Evolutionary conservation across 2,329 filamentous ascomycete genomes (phyloP), one percentile per base, ranked within the genome.

Genomic region (Fusarium humuli): DNA sequence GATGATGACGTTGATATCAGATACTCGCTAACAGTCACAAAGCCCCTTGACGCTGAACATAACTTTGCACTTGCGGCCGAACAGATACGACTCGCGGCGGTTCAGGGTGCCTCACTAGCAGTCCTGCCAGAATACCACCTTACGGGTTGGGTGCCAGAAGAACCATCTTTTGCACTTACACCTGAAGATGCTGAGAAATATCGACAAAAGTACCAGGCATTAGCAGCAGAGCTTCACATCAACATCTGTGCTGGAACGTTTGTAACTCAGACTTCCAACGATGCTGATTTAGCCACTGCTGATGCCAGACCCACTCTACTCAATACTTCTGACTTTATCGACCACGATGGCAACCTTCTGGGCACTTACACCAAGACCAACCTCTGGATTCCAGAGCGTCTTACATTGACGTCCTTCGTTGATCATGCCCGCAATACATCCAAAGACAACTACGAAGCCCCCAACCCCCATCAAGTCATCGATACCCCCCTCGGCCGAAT

Each of bases 231-330:
- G 72, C 86, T 88, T 50, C 81, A 84, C 61, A 92, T 92, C 72
- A 86, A 84, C 79, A 90, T 92, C 66, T 88, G 90, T 0, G 92
- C 94, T 0, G 94, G 94, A 3, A 97, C 93, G 0, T 92, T 97
- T 53, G 87, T 95, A 25, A 66, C 57, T 3, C 48, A 69, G 13
- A 58, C 69, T 29, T 70, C 69, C 12, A 32, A 49, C 14, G 23
- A 41, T 8, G 20, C 22, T 54, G 87, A 90, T 70, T 83, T 86
- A 20, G 84, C 84, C 20, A 69, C 67, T 3, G 52, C 58, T 25
- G 61, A 34, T 34, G 29, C 34, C 12, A 90, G 94, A 80, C 81
- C 58, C 22, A 57, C 62, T 4, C 46, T 97, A 53, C 65, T 72
- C 16, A 81, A 85, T 65, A 83, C 97, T 55, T 92, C 86, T 9